phyloP scores from a whole-genome alignment of 129 eudicot genomes.

The Centella asiatica region DNA sequence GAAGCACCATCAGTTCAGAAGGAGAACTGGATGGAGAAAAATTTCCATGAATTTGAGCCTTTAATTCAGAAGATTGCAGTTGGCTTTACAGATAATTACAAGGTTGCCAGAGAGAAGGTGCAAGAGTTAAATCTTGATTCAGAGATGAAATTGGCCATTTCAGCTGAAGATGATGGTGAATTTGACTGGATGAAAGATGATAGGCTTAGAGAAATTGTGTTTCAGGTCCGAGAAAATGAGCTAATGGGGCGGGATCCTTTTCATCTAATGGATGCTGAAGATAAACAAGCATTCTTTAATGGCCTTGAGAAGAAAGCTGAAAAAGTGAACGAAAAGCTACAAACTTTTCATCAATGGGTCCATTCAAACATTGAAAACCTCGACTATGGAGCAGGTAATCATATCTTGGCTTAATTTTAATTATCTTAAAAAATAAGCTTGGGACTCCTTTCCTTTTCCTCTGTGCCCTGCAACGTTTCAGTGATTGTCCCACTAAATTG shows the following conservation, averaged over 20 bases:
- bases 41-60: slow-evolving; percentile 82
- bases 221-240: slow-evolving; percentile 84
- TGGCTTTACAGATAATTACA: slow-evolving; percentile 70
- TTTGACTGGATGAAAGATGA: slow-evolving; percentile 98
- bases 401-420: neutral
- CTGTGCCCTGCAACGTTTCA: no score
- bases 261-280: slow-evolving; percentile 67
- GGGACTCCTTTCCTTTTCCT: neutral
- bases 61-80: slow-evolving; percentile 57
- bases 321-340: slow-evolving; percentile 55
- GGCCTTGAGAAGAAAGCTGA: slow-evolving; percentile 87
- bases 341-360: slow-evolving; percentile 53
- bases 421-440: neutral
- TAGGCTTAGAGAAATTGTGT: slow-evolving; percentile 78
- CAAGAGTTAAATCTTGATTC: slow-evolving; percentile 24
- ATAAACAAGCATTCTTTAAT: slow-evolving; percentile 60
- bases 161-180: slow-evolving; percentile 39
- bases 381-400: slow-evolving; percentile 89
- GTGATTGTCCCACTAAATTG: no score
- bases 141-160: slow-evolving; percentile 29
- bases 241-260: slow-evolving; percentile 87
- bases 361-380: slow-evolving; percentile 91
- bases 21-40: slow-evolving; percentile 76
- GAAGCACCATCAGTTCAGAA: slow-evolving; percentile 23
- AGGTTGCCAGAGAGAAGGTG: slow-evolving; percentile 58